Evolutionary conservation across 208 protist genomes (phyloP).

Genomic region (Trypanosoma brucei): DNA sequence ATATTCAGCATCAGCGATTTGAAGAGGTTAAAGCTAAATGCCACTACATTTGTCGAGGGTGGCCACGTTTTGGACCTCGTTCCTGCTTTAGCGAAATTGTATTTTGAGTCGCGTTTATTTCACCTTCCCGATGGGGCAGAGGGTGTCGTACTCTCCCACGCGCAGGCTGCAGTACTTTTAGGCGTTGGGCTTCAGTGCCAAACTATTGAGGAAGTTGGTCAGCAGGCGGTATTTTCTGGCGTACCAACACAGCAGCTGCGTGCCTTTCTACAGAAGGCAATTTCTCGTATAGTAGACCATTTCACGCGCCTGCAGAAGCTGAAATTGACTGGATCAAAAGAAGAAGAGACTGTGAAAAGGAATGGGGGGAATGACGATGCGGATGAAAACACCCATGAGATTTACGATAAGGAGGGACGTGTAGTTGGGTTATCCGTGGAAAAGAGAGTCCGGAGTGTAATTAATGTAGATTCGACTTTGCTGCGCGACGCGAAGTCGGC

Average conservation of each 20-base stretch:
- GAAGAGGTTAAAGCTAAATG: constrained; percentile 93
- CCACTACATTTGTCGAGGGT: constrained; percentile 91
- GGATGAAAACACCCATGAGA: constrained; percentile 49
- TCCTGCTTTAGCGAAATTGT: constrained; percentile 87
- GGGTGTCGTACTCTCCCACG: constrained; percentile 80
- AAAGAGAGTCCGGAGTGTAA: constrained; percentile 33
- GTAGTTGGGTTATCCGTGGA: constrained; percentile 72
- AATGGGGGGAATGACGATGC: constrained; percentile 12
- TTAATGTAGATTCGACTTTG: constrained; percentile 71
- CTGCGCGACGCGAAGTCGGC: constrained; percentile 59
- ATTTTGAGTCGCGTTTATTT: constrained; percentile 80
- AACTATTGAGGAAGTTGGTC: constrained; percentile 60
- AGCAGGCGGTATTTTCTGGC: constrained; percentile 53
- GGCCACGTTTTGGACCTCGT: constrained; percentile 96
- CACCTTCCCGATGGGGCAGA: constrained; percentile 58
- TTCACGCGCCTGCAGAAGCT: constrained; percentile 56
- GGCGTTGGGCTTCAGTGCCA: constrained; percentile 92
- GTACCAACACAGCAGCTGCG: constrained; percentile 78
- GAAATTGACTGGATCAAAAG: constrained; percentile 10
- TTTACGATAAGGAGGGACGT: constrained; percentile 62
- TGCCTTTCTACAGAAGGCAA: constrained; percentile 82
- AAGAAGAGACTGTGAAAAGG: not conserved
- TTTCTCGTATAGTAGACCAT: constrained; percentile 74
- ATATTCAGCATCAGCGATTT: constrained; percentile 88
- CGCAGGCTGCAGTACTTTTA: constrained; percentile 93